These are phyloP conservation scores for Candida montana DNA, from an alignment of 805 yeast species.

Conservation along the genomic window DNA sequence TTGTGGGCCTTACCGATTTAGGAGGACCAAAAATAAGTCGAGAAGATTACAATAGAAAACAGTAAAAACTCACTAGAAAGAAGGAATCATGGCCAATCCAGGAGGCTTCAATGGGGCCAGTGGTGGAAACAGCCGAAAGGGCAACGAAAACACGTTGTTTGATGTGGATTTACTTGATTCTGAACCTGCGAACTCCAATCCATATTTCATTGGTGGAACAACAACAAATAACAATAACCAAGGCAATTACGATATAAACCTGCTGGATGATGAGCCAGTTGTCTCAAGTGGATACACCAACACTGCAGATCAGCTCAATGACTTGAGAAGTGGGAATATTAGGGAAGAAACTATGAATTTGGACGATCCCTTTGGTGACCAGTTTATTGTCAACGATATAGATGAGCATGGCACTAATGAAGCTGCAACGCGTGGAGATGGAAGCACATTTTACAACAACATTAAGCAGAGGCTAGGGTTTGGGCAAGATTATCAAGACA, in stretches of 20 bases:
- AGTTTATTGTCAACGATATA: slow-evolving; percentile 33
- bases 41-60: background rate
- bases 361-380: slow-evolving; percentile 28
- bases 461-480: slow-evolving; percentile 21
- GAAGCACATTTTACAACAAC: slow-evolving; percentile 16
- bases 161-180: slow-evolving; percentile 33
- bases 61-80: too few species aligned
- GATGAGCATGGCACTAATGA: slow-evolving; percentile 23
- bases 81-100: background rate
- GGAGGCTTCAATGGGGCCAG: background rate
- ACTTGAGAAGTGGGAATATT: slow-evolving; percentile 23
- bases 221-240: slow-evolving; percentile 5
- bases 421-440: background rate
- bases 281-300: slow-evolving; percentile 15
- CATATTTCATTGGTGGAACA: background rate
- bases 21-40: background rate
- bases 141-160: slow-evolving; percentile 28
- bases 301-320: slow-evolving; percentile 14
- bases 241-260: slow-evolving; percentile 14
- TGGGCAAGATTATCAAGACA: slow-evolving; percentile 20
- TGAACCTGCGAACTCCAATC: slow-evolving; percentile 1
- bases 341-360: slow-evolving; percentile 31
- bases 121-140: background rate
- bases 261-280: slow-evolving; percentile 14
- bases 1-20: slow-evolving; percentile 4